Evolutionary conservation across 2,329 filamentous ascomycete species (phyloP).

Genomic region (Scedosporium apiospermum): DNA sequence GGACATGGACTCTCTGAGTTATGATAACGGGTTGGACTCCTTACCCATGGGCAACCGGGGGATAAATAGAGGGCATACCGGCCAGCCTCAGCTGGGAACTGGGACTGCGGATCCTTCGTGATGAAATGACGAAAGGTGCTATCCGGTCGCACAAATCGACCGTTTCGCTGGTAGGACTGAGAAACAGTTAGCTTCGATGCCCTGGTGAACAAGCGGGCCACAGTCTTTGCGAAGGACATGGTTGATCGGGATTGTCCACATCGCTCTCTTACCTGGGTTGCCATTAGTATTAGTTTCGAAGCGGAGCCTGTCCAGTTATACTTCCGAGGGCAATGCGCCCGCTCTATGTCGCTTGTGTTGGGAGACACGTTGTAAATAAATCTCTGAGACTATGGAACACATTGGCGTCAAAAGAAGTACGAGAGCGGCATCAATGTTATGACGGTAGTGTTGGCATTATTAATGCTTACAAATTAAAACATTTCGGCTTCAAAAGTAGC

Average conservation of each 20-base stretch:
- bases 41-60: conserved; percentile 54
- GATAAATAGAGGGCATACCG: conserved; percentile 55
- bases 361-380: no score
- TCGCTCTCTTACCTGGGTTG: no score
- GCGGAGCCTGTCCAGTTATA: no score
- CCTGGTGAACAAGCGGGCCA: not conserved
- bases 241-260: no score
- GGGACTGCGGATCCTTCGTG: conserved; percentile 37
- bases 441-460: not conserved
- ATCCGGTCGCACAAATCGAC: conserved; percentile 41
- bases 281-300: no score
- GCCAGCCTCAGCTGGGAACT: conserved; percentile 47
- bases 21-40: not conserved
- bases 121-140: conserved; percentile 47
- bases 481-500: not conserved
- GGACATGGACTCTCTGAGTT: no score
- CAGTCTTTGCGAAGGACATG: no score
- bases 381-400: no score
- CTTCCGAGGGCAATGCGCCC: no score
- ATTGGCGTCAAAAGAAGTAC: no score
- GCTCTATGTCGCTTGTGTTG: no score
- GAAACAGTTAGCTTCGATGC: conserved; percentile 5
- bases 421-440: no score
- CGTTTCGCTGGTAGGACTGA: conserved; percentile 25
- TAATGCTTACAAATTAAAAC: not conserved